Evolutionary conservation across 805 yeast species (phyloP), one percentile per base, ranked within the genome.

Genomic region (Wickerhamiella kazuoi): DNA sequence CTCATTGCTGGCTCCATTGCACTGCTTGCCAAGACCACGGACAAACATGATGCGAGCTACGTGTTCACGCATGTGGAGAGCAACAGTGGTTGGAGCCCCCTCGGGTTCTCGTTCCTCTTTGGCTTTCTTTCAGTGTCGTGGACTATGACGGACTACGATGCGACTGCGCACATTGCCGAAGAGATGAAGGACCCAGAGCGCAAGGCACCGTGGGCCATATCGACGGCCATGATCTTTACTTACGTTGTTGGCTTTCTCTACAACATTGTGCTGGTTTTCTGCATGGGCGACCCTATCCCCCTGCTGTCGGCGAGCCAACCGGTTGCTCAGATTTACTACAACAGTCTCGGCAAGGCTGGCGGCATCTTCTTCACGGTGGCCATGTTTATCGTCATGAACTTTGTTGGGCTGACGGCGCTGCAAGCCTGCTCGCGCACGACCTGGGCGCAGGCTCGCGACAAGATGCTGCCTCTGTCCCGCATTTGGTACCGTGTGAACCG

Each of bases 361-460:
- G 77, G 82, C 14, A 59, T 75, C 36, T 76, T 75, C 1, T 65
- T 75, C 47, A 72, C 77, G 70, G 52, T 72, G 2, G 53, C 76
- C 33, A 69, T 73, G 52, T 69, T 74, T 19, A 53, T 67, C 44
- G 72, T 79, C 20, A 79, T 75, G 54, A 74, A 71, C 56, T 59
- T 76, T 41, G 77, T 76, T 74, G 77, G 78, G 13, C 64, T 71
- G 20, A 71, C 79, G 2, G 67, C 72, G 37, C 59, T 74, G 39
- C 68, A 74, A 36, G 82, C 83, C 5, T 64, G 69, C 15, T 74
- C 81, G 3, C 67, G 84, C 54, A 82, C 76, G 50, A 64, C 75
- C 42, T 78, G 80, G 76, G 82, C 83, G 3, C 76, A 76, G 54
- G 74, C 81, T 29, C 68, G 87, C 59, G 87, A 78, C 54, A 72